Evolutionary conservation across 805 yeast species (phyloP).

Genomic region (Naumovozyma dairenensis): DNA sequence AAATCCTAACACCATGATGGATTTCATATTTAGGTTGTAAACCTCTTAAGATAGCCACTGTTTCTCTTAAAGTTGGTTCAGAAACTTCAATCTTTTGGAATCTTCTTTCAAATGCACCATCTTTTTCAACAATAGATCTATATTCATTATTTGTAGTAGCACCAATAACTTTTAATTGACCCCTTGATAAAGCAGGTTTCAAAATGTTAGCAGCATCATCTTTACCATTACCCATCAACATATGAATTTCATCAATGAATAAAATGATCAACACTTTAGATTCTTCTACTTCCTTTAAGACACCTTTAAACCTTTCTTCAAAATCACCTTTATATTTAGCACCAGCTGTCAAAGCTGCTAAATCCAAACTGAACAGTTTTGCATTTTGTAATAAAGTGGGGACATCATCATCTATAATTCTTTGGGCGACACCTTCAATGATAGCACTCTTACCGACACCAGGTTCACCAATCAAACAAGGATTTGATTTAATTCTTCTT

Average conservation of each 20-base stretch:
- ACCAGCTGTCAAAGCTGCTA: slow-evolving; percentile 96
- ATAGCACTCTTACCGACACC: slow-evolving; percentile 99
- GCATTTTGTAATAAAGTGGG: slow-evolving; percentile 79
- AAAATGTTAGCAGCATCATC: slow-evolving; percentile 93
- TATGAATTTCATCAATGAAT: slow-evolving; percentile 95
- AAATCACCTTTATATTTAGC: slow-evolving; percentile 95
- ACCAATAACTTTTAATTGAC: slow-evolving; percentile 93
- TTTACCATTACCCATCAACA: slow-evolving; percentile 99
- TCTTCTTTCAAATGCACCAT: slow-evolving; percentile 97
- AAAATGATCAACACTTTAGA: slow-evolving; percentile 77
- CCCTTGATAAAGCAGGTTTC: slow-evolving; percentile 96
- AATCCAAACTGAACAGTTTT: slow-evolving; percentile 75
- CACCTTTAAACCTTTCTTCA: slow-evolving; percentile 91
- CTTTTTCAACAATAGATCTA: slow-evolving; percentile 85
- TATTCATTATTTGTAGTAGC: slow-evolving; percentile 95
- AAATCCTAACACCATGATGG: slow-evolving; percentile 94
- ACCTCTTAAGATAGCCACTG: slow-evolving; percentile 94
- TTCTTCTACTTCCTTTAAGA: slow-evolving; percentile 84
- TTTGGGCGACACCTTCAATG: slow-evolving; percentile 97
- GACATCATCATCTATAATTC: slow-evolving; percentile 91
- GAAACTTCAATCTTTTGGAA: slow-evolving; percentile 95
- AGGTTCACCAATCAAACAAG: slow-evolving; percentile 95
- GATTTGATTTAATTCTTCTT: slow-evolving; percentile 95
- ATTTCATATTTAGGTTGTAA: slow-evolving; percentile 90
- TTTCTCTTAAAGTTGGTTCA: slow-evolving; percentile 86